Base-by-base conservation (phyloP, 192 early-diverging fungal genomes). In the Linnemannia hyalina region DNA sequence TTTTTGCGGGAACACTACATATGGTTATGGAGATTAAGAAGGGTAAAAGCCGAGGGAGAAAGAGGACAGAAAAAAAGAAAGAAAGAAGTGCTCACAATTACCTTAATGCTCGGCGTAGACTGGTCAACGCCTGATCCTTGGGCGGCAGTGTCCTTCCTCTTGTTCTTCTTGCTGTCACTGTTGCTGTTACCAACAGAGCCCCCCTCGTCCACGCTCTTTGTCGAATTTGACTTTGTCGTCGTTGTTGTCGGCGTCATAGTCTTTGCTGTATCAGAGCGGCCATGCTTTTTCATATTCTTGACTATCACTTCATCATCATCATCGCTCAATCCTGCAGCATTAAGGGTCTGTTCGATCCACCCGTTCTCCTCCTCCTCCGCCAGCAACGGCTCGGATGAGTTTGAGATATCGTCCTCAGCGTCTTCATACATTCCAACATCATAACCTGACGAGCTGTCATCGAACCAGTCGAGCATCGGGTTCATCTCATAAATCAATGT, bases 391-490 rank as follows among this genome's bases (percentile, higher is more conserved):
- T 75, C 74, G 13, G 52, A 20, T 10, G 22, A 55, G 32, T 9
- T 22, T 5, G 36, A n/a, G 54, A 36, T 20, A 3, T 77, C 42
- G 16, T 6, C 74, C 6, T 54, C 49, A 23, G n/a, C 55, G 6
- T 13, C 54, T 13, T 75, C 54, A 41, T 73, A 75, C 44, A 55
- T 75, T 44, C 29, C 54, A 35, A 52, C 74, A 23, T 75, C 74
- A 20, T 55, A n/a, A 60, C 49, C 72, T 18, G 47, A 73, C 20
- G 47, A 73, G 29, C 38, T 32, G 13, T 82, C 70, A 32, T 82
- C 54, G 57, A 55, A 29, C 81, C 75, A 82, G 40, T 82, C 70
- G 20, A 72, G 70, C 81, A 63, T 82, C 1, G 82, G 76, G 47
- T 78, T 63, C 29, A 74, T 55, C 26, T 73, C 38, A 41, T 83